Base-by-base conservation (phyloP, 371 early-diverging fungal genomes). In the Lichtheimia corymbifera region DNA sequence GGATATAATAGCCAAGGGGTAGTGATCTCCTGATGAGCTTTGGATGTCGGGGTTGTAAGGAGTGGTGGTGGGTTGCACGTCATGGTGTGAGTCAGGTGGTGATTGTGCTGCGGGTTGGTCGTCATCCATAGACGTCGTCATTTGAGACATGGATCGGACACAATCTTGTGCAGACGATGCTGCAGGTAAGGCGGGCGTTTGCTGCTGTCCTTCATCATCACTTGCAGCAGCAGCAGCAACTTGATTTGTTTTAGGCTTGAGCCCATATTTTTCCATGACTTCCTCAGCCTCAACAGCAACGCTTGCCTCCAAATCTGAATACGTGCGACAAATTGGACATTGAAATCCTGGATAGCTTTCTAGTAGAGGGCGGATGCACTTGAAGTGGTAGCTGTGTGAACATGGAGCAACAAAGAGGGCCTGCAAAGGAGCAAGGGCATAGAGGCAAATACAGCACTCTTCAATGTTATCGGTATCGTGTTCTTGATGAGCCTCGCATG, bases 361-460 rank as follows among this genome's bases (percentile, higher is more conserved):
- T 58, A 96, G 76, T 28, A 96, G 76, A 2, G 91, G 86, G 50
- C 87, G 83, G 55, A 95, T 91, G 71, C 97, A 97, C 76, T 95
- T 96, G 80, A 89, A 97, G 68, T 97, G 97, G 76, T 91, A 97
- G 63, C 92, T 90, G 70, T 97, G 97, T 11, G 94, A 94, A 67
- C 97, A 97, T 2, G 97, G 96, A 5, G 97, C 91, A 15, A 96
- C 83, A 68, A 97, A 97, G 50, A 97, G 83, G 7, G 97, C 94
- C 76, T 96, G 97, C 76, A 90, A 93, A 14, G 94, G 93, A 6
- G 88, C 88, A 61, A 96, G 86, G 52, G 91, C 82, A 67, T 90
- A 92, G 47, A 97, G 83, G 74, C 98, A 97, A 63, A 97, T 97
- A 72, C 96, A 96, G 75, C 98, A 97, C 68, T 97, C 98, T 57